Percentiles rank a stretch among this genome's conserved stretches.
These are phyloP conservation scores for Podaxis pistillaris DNA, from an alignment of 768 basidiomycete species.

Conservation along the genomic window DNA sequence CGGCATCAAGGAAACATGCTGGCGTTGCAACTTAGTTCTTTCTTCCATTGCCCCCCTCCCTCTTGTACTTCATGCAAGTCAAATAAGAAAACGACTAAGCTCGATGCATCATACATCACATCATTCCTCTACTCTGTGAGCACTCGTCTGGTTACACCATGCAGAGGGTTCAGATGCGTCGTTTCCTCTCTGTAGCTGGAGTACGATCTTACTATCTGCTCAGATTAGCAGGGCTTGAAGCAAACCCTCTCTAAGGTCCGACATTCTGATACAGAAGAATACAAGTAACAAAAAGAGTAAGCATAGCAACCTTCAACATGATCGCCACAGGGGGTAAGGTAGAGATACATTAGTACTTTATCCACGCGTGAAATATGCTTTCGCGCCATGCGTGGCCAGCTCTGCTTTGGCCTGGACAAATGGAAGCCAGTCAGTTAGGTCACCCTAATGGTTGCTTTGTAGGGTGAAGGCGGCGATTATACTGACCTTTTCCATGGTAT, in stretches of 20 bases:
- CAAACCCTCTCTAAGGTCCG: not conserved
- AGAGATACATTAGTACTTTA: constrained; percentile 31
- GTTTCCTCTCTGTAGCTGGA: no score
- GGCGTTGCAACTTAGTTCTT: no score
- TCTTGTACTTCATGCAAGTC: no score
- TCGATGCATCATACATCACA: no score
- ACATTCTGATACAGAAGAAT: constrained; percentile 9
- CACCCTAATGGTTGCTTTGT: not conserved
- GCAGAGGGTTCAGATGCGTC: no score
- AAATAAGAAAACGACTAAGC: no score
- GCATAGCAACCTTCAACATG: constrained; percentile 17
- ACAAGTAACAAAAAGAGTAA: constrained; percentile 1
- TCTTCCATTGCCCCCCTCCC: no score
- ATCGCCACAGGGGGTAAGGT: constrained; percentile 16
- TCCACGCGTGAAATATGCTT: constrained; percentile 84
- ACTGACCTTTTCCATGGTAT: constrained; percentile 81
- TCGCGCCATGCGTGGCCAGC: constrained; percentile 80
- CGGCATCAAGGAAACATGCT: no score
- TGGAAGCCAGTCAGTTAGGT: constrained; percentile 12
- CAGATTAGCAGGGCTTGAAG: not conserved
- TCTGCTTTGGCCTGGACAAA: constrained; percentile 73
- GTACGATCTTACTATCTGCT: no score
- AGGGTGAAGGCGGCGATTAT: not conserved
- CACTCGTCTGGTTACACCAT: no score
- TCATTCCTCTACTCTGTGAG: no score